These are phyloP conservation scores for Citrus maxima DNA, from an alignment of 345 rosid species.

Conservation along the genomic window DNA sequence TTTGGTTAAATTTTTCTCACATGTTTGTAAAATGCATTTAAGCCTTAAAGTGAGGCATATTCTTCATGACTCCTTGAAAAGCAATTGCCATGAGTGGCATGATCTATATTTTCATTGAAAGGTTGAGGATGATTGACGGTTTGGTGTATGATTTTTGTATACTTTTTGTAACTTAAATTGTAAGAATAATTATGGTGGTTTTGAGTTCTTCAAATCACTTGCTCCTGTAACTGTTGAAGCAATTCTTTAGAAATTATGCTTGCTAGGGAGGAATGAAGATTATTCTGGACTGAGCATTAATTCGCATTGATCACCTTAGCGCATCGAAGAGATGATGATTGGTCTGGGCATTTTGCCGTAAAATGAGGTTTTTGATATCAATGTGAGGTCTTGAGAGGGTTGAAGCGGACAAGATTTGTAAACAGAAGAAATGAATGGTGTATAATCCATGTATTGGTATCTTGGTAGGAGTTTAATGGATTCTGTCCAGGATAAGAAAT, in stretches of 20 bases:
- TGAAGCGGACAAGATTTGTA: slow-evolving; percentile 3
- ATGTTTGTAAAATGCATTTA: neutral
- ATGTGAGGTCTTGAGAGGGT: neutral
- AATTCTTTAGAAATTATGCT: neutral
- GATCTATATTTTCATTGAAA: neutral
- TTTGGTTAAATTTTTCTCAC: neutral
- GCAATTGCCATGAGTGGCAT: neutral
- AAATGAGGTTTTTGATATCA: neutral
- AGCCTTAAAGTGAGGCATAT: neutral
- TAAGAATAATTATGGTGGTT: neutral
- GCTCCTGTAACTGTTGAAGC: neutral
- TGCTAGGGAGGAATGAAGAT: neutral
- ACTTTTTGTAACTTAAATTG: neutral
- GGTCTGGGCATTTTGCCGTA: neutral
- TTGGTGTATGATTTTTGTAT: neutral
- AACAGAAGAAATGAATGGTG: neutral
- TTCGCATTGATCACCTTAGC: neutral
- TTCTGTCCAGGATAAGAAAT: too few species aligned
- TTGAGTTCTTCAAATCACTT: neutral
- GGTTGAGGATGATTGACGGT: neutral
- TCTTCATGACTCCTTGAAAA: neutral
- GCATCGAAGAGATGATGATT: neutral
- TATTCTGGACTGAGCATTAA: neutral
- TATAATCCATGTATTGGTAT: neutral
- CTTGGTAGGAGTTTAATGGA: neutral